phyloP scores from a whole-genome alignment of 2,329 filamentous ascomycete genomes.

The Triangularia verruculosa region DNA sequence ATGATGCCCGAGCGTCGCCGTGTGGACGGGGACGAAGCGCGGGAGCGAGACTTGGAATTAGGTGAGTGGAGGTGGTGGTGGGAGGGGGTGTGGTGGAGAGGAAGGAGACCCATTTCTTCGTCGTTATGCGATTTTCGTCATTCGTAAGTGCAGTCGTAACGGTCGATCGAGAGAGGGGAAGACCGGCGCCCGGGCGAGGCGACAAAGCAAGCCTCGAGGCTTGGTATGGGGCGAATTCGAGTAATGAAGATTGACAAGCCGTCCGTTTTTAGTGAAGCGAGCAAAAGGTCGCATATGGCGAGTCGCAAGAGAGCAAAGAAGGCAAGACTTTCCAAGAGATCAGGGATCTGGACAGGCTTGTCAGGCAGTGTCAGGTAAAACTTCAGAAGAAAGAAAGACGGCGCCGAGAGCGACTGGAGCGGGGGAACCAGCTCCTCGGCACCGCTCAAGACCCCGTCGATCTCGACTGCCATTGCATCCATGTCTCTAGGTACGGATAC shows the following conservation, averaged over 20 bases:
- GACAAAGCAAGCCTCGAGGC: not conserved
- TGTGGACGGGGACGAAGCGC: constrained; percentile 6
- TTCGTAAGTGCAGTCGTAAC: not conserved
- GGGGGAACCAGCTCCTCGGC: not conserved
- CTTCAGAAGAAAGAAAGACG: not conserved
- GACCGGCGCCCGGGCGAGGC: not conserved
- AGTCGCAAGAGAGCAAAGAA: not conserved
- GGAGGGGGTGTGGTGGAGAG: not conserved
- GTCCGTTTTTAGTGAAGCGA: not conserved
- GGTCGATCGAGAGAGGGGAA: not conserved
- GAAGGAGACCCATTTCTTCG: not conserved
- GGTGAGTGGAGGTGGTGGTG: not conserved
- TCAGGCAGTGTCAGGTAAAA: not conserved
- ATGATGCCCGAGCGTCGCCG: not conserved
- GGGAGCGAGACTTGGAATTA: constrained; percentile 14
- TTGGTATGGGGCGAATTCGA: not conserved
- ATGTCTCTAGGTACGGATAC: too few species aligned
- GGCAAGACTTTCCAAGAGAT: not conserved
- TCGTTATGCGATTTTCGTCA: not conserved
- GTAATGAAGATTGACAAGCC: too few species aligned
- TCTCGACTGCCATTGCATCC: not conserved
- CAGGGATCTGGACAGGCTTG: not conserved
- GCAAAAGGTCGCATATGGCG: not conserved
- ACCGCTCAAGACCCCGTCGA: not conserved
- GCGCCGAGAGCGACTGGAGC: not conserved